phyloP scores from a whole-genome alignment of 352 stramenopile genomes.

The Phytophthora melonis region DNA sequence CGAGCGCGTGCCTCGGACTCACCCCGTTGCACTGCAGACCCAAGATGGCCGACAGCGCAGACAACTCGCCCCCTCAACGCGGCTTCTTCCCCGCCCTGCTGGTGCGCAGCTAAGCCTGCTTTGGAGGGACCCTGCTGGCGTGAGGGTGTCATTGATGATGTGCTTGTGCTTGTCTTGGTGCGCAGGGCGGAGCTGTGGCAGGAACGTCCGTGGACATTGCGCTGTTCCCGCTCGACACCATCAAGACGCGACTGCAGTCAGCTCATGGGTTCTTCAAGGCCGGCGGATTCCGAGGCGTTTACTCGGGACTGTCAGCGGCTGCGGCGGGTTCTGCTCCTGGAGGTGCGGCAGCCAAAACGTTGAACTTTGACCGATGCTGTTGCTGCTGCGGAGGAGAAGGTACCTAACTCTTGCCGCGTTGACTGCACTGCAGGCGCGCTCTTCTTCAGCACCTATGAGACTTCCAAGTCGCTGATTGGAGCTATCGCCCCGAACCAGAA shows the following conservation, averaged over 20 bases:
- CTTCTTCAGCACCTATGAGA: slow-evolving; percentile 94
- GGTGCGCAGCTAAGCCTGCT: slow-evolving; percentile 30
- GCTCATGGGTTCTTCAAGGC: slow-evolving; percentile 97
- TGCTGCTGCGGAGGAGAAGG: too few relatives aligned
- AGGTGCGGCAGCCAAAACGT: slow-evolving; percentile 45
- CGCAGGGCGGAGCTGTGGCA: slow-evolving; percentile 92
- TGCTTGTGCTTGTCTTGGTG: neutral
- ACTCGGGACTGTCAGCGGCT: slow-evolving; percentile 92
- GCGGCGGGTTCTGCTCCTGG: slow-evolving; percentile 92
- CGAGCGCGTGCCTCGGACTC: slow-evolving; percentile 21
- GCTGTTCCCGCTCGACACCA: slow-evolving; percentile 98
- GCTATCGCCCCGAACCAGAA: slow-evolving; percentile 66
- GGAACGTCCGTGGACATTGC: slow-evolving; percentile 98
- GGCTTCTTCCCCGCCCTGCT: slow-evolving; percentile 76
- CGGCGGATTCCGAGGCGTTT: slow-evolving; percentile 96
- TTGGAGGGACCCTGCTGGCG: neutral
- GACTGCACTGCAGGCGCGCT: slow-evolving; percentile 73
- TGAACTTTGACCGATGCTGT: neutral
- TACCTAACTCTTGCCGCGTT: slow-evolving; percentile 4
- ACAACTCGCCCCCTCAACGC: slow-evolving; percentile 49
- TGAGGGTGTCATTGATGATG: neutral
- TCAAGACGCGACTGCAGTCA: slow-evolving; percentile 98
- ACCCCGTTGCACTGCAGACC: slow-evolving; percentile 3
- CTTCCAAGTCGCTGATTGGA: slow-evolving; percentile 83
- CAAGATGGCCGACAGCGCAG: slow-evolving; percentile 33